Evolutionary conservation across 495 filamentous ascomycete species (phyloP), one percentile per base, ranked within the genome.

Genomic region (Peziza echinospora): DNA sequence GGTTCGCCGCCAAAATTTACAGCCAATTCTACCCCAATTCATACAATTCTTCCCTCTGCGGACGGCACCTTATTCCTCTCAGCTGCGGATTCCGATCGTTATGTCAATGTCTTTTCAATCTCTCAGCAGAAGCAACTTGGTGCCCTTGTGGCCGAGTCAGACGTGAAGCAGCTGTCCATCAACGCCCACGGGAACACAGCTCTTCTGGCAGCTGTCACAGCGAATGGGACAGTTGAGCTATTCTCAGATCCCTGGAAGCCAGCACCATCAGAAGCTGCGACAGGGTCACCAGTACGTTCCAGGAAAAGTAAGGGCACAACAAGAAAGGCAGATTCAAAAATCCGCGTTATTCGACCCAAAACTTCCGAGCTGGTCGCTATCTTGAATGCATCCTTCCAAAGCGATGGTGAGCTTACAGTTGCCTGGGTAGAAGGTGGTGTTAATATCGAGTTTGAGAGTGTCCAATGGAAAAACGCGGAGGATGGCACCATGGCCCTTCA

Each of bases 341-440:
- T 76, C 43, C 69, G 64, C 49, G 62, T 76, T 5, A 58, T 63
- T 5, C 60, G 65, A n/a, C 65, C 67, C n/a, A 65, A 65, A n/a
- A 60, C 58, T 9, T 61, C 58, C n/a, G 56, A 61, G 21, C 53
- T 58, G 5, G 58, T 63, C 22, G 58, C 64, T 0, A 59, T 73
- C 3, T 62, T 71, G 8, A 62, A 67, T 46, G 62, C 62, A 3
- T 56, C 62, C 0, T 67, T 76, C 53, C 66, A 71, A 44, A 67
- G 62, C 8, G 60, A 66, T 1, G 63, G 71, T 9, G 53, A 75
- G 22, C 52, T 66, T 13, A 52, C 75, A 34, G 21, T 58, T 24
- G 71, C 64, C 11, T 75, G 68, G 60, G 62, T 67, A 5, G 72
- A 76, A 52, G 71, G 71, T 41, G 71, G 71, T 43, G 63, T 73